phyloP scores from a whole-genome alignment of 441 rosid genomes.

The Biscutella auriculata region DNA sequence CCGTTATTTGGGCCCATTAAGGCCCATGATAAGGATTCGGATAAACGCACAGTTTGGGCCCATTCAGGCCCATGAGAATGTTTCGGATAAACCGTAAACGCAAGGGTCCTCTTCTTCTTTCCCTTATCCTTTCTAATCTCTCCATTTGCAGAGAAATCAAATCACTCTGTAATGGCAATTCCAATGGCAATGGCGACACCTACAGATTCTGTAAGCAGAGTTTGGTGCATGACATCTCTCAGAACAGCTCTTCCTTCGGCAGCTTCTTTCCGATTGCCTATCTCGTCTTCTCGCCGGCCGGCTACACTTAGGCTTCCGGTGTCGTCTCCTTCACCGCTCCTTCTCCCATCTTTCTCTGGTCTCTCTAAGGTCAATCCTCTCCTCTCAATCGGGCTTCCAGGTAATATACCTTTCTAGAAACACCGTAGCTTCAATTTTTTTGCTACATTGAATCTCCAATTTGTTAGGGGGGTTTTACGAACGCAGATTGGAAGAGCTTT shows the following conservation, averaged over 20 bases:
- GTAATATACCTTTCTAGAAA: constrained; percentile 15
- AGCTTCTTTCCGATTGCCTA: constrained; percentile 18
- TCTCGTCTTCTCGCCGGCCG: constrained; percentile 18
- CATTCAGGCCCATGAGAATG: neutral
- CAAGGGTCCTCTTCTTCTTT: neutral
- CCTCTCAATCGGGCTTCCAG: constrained; percentile 39
- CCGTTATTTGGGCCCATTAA: too few relatives aligned
- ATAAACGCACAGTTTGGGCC: too few relatives aligned
- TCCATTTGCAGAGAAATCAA: constrained; percentile 1
- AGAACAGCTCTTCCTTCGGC: constrained; percentile 44
- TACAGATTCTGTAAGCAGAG: constrained; percentile 15
- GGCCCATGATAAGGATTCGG: too few relatives aligned
- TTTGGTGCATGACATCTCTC: constrained; percentile 60
- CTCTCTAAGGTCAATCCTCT: constrained; percentile 50
- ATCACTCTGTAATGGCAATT: constrained; percentile 13
- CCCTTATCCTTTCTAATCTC: constrained; percentile 16
- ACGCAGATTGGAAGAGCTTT: constrained; percentile 35
- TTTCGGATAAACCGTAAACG: neutral
- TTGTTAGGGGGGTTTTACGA: neutral
- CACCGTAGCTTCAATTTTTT: neutral
- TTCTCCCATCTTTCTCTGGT: constrained; percentile 40
- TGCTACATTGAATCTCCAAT: neutral
- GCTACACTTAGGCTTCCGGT: constrained; percentile 18
- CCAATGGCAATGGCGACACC: constrained; percentile 23
- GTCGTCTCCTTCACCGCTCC: constrained; percentile 8